Percentiles rank a stretch among this genome's conserved stretches.
phyloP scores from a whole-genome alignment of 306 rosid genomes.

The Lathyrus tuberosus region DNA sequence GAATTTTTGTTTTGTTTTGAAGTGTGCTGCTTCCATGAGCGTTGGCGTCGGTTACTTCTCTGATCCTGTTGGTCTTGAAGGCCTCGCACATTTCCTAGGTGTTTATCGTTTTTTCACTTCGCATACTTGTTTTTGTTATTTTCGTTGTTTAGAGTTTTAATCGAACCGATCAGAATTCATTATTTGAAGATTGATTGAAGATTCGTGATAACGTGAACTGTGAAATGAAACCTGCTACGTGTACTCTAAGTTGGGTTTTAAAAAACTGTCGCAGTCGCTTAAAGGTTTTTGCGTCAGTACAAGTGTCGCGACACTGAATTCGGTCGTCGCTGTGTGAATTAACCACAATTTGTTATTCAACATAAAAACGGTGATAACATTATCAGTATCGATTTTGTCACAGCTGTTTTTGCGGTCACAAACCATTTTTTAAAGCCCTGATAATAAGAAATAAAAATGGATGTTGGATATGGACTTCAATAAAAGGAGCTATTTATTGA shows the following conservation, averaged over 20 bases:
- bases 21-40: slow-evolving; percentile 98
- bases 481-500: neutral
- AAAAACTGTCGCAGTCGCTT: no score
- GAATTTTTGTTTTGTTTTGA: neutral
- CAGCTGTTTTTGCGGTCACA: no score
- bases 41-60: slow-evolving; percentile 85
- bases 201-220: neutral
- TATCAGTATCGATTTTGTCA: no score
- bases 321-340: no score
- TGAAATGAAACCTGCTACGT: neutral
- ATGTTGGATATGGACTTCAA: neutral
- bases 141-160: neutral
- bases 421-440: no score
- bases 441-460: neutral
- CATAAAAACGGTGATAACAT: no score
- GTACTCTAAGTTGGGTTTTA: no score
- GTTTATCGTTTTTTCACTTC: neutral
- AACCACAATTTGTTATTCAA: no score
- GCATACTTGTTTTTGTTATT: no score
- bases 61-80: slow-evolving; percentile 88
- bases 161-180: neutral
- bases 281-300: no score
- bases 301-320: no score
- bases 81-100: slow-evolving; percentile 99
- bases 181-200: neutral